phyloP scores from a whole-genome alignment of 306 rosid genomes.

The Lagenaria siceraria region DNA sequence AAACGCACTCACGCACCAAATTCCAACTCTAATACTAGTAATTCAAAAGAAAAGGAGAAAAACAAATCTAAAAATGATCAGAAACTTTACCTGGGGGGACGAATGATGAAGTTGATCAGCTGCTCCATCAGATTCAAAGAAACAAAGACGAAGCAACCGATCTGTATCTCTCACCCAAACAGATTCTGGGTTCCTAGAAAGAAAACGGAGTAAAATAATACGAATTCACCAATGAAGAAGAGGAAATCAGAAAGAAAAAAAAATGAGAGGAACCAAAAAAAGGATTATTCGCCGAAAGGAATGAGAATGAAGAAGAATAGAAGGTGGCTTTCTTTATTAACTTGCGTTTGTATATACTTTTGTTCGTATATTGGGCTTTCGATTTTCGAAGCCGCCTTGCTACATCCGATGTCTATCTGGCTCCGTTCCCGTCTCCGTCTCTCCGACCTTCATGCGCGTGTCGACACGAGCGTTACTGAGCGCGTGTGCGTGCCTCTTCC shows the following conservation, averaged over 20 bases:
- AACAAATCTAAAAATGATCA: not conserved
- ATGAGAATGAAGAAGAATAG: not conserved
- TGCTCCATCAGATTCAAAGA: constrained; percentile 38
- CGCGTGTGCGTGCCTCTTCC: not conserved
- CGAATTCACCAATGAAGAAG: not conserved
- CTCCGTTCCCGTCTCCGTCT: not conserved
- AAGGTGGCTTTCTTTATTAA: not conserved
- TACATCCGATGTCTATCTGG: not conserved
- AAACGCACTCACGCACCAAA: not conserved
- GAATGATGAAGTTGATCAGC: constrained; percentile 52
- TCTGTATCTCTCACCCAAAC: not conserved
- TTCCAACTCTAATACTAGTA: not conserved
- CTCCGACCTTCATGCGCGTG: not conserved
- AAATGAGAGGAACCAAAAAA: not conserved
- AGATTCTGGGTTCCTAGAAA: not conserved
- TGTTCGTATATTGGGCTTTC: not conserved
- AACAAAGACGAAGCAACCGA: not conserved
- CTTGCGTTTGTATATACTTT: not conserved
- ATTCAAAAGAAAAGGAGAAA: not conserved
- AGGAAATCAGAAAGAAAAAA: not conserved
- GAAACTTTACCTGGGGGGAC: constrained; percentile 40
- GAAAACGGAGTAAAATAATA: not conserved
- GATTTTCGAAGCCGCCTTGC: constrained; percentile 7
- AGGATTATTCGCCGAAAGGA: not conserved
- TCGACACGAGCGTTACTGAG: not conserved